Conservation (phyloP, 2,329 filamentous ascomycete species). For the Rasamsonia emersonii region DNA sequence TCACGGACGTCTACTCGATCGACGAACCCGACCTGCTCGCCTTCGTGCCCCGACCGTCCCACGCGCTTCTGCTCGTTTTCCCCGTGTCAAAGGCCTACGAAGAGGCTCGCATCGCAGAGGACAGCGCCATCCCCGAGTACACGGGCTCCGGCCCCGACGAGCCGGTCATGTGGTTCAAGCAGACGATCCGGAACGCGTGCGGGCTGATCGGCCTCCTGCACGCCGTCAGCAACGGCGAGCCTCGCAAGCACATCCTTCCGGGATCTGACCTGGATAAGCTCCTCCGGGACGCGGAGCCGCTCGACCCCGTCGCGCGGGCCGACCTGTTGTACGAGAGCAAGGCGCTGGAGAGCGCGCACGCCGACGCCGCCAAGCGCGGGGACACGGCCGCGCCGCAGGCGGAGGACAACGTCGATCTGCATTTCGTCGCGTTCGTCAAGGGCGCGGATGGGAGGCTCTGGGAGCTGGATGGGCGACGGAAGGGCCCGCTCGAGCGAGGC, state of each 20-base stretch:
- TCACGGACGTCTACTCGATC: slow-evolving; percentile 89
- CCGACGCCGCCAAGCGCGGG: slow-evolving; percentile 64
- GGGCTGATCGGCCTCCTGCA: slow-evolving; percentile 85
- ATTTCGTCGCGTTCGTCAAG: slow-evolving; percentile 94
- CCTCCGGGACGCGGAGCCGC: slow-evolving; percentile 59
- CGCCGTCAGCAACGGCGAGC: slow-evolving; percentile 67
- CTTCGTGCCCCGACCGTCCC: slow-evolving; percentile 79
- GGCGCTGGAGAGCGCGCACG: slow-evolving; percentile 69
- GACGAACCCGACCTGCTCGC: slow-evolving; percentile 74
- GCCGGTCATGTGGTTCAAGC: slow-evolving; percentile 85
- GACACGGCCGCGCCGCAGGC: slow-evolving; percentile 72
- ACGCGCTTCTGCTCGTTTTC: slow-evolving; percentile 86
- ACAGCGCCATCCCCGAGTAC: slow-evolving; percentile 57
- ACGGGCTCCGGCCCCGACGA: slow-evolving; percentile 57
- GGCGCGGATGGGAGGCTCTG: slow-evolving; percentile 61
- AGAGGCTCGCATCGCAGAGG: slow-evolving; percentile 64
- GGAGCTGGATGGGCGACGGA: slow-evolving; percentile 69
- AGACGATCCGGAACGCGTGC: slow-evolving; percentile 91
- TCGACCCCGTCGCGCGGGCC: slow-evolving; percentile 59
- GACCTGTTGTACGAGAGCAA: slow-evolving; percentile 67
- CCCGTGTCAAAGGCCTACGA: slow-evolving; percentile 76
- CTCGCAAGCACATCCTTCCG: slow-evolving; percentile 52
- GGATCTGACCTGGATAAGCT: slow-evolving; percentile 45
- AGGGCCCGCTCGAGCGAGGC: slow-evolving; percentile 64
- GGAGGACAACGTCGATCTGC: slow-evolving; percentile 76